Base-by-base conservation (phyloP, 2,329 filamentous ascomycete species). In the Clathrospora elynae region DNA sequence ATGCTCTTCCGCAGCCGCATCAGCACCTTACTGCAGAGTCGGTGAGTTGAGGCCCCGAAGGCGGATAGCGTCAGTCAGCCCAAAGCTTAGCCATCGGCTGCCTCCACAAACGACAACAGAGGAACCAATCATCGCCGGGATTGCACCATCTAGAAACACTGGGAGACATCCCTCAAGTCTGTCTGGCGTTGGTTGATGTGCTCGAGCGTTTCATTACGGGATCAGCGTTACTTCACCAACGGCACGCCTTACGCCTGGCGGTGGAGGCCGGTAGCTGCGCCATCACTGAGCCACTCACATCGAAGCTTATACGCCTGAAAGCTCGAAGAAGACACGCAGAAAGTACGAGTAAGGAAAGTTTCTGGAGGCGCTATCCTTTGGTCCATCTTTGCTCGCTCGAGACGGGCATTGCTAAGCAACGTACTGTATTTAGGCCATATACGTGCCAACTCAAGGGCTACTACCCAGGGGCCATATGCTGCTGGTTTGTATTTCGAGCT, bases 11-110 rank as follows among this genome's bases (percentile, higher is more conserved):
- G 56, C 51, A 39, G 56, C 56, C 53, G 52, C 58, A 60, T 62
- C 59, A 62, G 55, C 59, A 62, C 57, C 53, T 57, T 62, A 55
- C 50, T 59, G 49, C 51, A 43, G 36, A 49, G 53, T 59, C 51
- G 53, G 55, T 60, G 57, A 54, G 36, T 32, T 35, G 45, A 47
- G 26, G 40, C 20, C 49, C 52, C 46, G 37, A 32, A 47, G 24
- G 39, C 48, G 49, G 44, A 45, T 50, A 47, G 42, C 30, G 42
- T 31, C 43, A 48, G 42, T 37, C 53, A 58, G 57, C 58, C 56
- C 42, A 55, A 57, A 60, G 58, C 58, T 61, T 61, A 51, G 51
- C 46, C 14, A 16, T 20, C 31, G 34, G 30, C 32, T 36, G 37
- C 42, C 35, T 38, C 14, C 18, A 23, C 22, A 5, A 30, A 43